Evolutionary conservation across 2,329 filamentous ascomycete species (phyloP), one percentile per base, ranked within the genome.

Genomic region (Thelonectria discophora): DNA sequence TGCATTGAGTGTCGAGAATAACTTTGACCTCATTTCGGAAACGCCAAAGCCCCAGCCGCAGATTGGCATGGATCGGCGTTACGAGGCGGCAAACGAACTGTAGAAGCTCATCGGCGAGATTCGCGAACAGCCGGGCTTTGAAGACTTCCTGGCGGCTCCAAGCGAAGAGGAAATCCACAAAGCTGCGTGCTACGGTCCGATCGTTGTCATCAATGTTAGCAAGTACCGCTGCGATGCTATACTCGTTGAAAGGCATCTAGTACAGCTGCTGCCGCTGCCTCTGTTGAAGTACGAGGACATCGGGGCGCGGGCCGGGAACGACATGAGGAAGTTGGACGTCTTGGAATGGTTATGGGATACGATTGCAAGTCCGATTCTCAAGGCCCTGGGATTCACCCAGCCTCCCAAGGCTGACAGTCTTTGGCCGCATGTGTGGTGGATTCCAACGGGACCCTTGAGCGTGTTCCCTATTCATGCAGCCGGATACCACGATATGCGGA

Each of bases 271-370:
- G 8, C 1, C 21, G 7, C 18, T 54, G 9, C n/a, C 3, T 3
- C 11, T 20, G 3, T 32, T 54, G 11, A 10, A 34, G 5, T 7
- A n/a, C 3, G 3, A 5, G 5, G 51, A 54, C 1, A 21, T 54
- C 8, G 13, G 15, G 17, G 4, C 0, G 15, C 37, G 20, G 4
- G 13, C 30, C 6, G 39, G 8, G 8, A 17, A 20, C n/a, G 20
- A 13, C 12, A 13, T 48, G 17, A 17, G 34, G 5, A 40, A n/a
- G 3, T 21, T 27, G 2, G 8, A 27, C 2, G 27, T 47, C 3
- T 63, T 77, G 1, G 67, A 72, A 20, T 77, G 74, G 73, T 68
- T 77, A 1, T 78, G 75, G 75, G 67, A 75, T 46, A 50, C 32
- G 7, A 53, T 71, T 21, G 65, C 60, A 1, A 17, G 48, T 9